phyloP scores from a whole-genome alignment of 371 early-diverging fungal species.

The Rhizopus microsporus region DNA sequence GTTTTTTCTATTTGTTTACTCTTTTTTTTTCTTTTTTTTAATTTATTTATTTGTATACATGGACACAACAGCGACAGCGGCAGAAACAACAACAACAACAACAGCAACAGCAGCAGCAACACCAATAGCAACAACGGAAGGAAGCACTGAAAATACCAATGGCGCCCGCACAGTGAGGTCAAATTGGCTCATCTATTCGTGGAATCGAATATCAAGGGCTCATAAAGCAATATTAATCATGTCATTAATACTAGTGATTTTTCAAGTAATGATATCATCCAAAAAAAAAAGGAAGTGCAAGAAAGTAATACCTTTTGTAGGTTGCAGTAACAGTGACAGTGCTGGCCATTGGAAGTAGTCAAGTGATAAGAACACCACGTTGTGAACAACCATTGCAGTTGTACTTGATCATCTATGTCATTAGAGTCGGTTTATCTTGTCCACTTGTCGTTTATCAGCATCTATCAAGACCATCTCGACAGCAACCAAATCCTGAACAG shows the following conservation, averaged over 20 bases:
- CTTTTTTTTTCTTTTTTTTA: too few species aligned
- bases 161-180: slow-evolving; percentile 19
- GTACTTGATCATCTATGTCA: slow-evolving; percentile 39
- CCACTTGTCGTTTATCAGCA: slow-evolving; percentile 44
- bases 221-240: slow-evolving; percentile 24
- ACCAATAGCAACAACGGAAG: not conserved
- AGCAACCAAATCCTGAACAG: not conserved
- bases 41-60: too few species aligned
- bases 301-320: slow-evolving; percentile 8
- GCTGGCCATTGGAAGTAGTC: slow-evolving; percentile 24
- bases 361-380: slow-evolving; percentile 1
- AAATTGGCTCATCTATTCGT: slow-evolving; percentile 24
- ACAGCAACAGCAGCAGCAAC: too few species aligned
- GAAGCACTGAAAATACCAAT: not conserved
- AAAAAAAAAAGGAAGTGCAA: not conserved
- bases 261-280: not conserved
- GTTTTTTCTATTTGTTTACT: too few species aligned
- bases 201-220: slow-evolving; percentile 26
- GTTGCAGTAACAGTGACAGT: slow-evolving; percentile 25
- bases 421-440: slow-evolving; percentile 35
- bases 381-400: slow-evolving; percentile 45
- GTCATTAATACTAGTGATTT: slow-evolving; percentile 13
- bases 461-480: slow-evolving; percentile 17
- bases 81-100: too few species aligned
- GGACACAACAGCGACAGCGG: too few species aligned